Base-by-base conservation (phyloP, 2,329 filamentous ascomycete species). In the Nigrospora oryzae region DNA sequence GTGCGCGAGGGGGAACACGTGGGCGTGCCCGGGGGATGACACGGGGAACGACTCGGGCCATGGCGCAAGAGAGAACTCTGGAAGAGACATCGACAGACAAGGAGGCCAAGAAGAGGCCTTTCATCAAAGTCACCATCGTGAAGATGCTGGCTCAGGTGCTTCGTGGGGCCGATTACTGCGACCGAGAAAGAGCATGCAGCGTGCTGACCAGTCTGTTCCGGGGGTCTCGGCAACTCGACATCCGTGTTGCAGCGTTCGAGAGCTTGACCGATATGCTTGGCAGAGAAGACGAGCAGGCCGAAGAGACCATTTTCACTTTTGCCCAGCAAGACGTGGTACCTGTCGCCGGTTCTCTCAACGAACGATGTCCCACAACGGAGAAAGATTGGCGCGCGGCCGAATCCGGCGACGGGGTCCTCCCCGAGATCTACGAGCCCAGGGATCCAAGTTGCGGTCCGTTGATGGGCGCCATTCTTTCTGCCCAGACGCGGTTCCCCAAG, bases 121-220 rank as follows among this genome's bases (percentile, higher is more conserved):
- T 51, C 4, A 51, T 67, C 42, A 66, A 64, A 44, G 53, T 66
- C 5, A 62, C 58, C 1, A 66, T 63, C 0, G 52, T 67, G 41
- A 65, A 66, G 42, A 63, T 67, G 58, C 52, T 67, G n/a, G 58
- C 60, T 1, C 58, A 63, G 35, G 41, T 65, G 1, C 50, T 67
- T 2, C 50, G 60, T 11, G 51, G 54, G 3, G 59, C 53, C 5
- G 45, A 51, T 1, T 60, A 60, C 14, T 45, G 65, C 7, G 50
- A 55, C 23, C 43, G 53, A 10, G 32, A 40, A 11, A 53, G 51
- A 1, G 49, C 61, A 0, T 60, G 54, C 17, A 50, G 60, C 5
- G 57, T 62, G 2, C 56, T 67, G 2, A 40, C 50, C 4, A 38
- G 47, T 0, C 52, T 68, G 2, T 54, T 67, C 5, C 44, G 48